Base-by-base conservation (phyloP, 139 green algal species). In the Astrephomene gubernaculifera region DNA sequence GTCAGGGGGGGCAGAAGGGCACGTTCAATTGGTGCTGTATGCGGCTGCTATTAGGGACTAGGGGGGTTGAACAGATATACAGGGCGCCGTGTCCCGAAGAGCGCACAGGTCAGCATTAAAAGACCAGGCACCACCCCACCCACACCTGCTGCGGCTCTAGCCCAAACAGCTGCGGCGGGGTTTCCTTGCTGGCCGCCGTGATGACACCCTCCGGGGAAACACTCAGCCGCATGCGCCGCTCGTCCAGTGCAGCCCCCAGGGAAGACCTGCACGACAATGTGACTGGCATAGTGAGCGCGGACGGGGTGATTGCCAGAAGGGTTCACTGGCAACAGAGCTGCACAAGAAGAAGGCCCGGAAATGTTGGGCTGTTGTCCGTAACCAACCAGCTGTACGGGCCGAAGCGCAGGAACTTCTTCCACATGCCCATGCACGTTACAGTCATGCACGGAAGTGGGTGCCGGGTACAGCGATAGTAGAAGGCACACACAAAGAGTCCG, bases 171-270 rank as follows among this genome's bases (percentile, higher is more conserved):
- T 22, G 14, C 38, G 8, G 25, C 2, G 39, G 14, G 0, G 17
- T 38, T 0, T 41, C 76, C 5, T 52, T 29, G 6, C 5, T 63
- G 19, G 72, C 29, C 0, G 17, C 39, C 5, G 6, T 36, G 17
- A 83, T 27, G 1, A 41, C 3, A 1, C 76, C 61, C 0, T 83
- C 57, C n/a, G 14, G 17, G 14, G 41, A 39, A 10, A 83, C 36
- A 3, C 17, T 33, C 60, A 83, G 41, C 6, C 41, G 60, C 27
- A 83, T 4, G 6, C 76, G 76, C 14, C 76, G 76, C 76, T 72
- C 76, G 4, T 27, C 29, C 14, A 83, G 27, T 0, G 60, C 76
- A 0, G 29, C 9, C n/a, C 72, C 76, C n/a, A 63, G 4, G 1
- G 60, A 53, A 7, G 76, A 83, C 60, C 74, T 82, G 74, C 17